phyloP scores from a whole-genome alignment of 1,284 basidiomycete genomes.

The Cryptococcus sp. region DNA sequence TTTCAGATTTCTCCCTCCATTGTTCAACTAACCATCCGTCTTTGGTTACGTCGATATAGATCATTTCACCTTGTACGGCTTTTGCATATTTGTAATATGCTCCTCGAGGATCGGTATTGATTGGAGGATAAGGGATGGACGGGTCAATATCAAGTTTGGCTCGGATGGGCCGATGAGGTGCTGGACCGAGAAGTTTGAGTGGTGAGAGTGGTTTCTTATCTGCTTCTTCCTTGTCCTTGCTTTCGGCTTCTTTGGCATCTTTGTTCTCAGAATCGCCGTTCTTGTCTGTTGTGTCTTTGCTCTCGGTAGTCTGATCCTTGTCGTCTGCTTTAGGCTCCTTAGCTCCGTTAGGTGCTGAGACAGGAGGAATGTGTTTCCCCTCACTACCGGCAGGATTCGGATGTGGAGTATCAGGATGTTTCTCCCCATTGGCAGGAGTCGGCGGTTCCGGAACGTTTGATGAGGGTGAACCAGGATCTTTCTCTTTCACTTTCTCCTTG shows the following conservation, averaged over 20 bases:
- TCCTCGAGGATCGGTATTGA: conserved; percentile 31
- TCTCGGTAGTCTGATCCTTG: neutral
- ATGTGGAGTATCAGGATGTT: neutral
- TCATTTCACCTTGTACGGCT: conserved; percentile 16
- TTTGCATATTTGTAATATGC: conserved; percentile 35
- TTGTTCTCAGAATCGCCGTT: neutral
- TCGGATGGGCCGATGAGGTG: conserved; percentile 17
- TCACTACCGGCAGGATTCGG: conserved; percentile 7
- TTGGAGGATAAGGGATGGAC: conserved; percentile 24
- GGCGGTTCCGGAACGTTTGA: conserved; percentile 21
- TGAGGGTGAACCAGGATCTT: conserved; percentile 11
- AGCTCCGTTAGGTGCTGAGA: neutral
- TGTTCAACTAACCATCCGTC: conserved; percentile 36
- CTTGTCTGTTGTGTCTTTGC: neutral
- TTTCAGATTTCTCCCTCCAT: conserved; percentile 26
- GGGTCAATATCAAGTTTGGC: conserved; percentile 23
- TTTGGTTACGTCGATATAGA: conserved; percentile 30
- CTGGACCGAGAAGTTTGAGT: conserved; percentile 21
- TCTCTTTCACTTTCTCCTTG: neutral
- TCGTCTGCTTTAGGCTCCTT: neutral
- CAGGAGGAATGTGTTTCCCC: neutral
- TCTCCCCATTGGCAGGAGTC: conserved; percentile 11
- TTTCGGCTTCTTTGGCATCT: conserved; percentile 2
- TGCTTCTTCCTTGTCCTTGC: neutral
- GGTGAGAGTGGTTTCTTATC: conserved; percentile 6